Percentiles rank a stretch among this genome's conserved stretches.
phyloP scores from a whole-genome alignment of 768 basidiomycete species.

The Naematelia aurantialba region DNA sequence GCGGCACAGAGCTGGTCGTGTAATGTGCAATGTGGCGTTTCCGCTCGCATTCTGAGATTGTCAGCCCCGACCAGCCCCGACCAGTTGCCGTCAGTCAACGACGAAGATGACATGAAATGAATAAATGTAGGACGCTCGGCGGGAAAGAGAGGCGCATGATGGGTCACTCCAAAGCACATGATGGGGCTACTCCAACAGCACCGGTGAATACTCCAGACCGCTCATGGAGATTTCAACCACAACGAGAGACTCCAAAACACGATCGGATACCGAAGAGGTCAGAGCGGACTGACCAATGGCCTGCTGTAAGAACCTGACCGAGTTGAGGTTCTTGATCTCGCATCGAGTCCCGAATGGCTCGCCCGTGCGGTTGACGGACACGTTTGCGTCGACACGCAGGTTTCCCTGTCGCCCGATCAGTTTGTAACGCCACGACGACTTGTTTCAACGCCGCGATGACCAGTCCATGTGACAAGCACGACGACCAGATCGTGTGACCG shows the following conservation, averaged over 20 bases:
- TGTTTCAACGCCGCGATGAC: too few relatives aligned
- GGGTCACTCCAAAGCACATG: too few relatives aligned
- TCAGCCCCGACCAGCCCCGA: background rate
- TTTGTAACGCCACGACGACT: too few relatives aligned
- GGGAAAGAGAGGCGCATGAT: too few relatives aligned
- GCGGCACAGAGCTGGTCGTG: conserved; percentile 51
- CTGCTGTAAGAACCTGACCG: conserved; percentile 72
- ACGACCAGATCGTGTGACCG: too few relatives aligned
- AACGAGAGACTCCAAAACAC: conserved; percentile 1
- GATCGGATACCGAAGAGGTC: background rate
- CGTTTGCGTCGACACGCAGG: conserved; percentile 89
- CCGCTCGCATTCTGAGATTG: conserved; percentile 67
- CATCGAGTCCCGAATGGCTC: conserved; percentile 67
- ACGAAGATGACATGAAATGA: background rate
- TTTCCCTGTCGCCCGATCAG: conserved; percentile 68
- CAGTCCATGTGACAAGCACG: too few relatives aligned
- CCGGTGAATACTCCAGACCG: background rate
- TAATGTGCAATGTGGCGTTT: conserved; percentile 63
- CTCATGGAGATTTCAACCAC: background rate
- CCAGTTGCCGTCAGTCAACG: background rate
- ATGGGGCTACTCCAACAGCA: background rate
- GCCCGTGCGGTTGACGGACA: conserved; percentile 73
- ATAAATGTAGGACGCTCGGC: too few relatives aligned
- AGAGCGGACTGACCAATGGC: conserved; percentile 66
- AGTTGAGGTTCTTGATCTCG: conserved; percentile 96